phyloP scores from a whole-genome alignment of 352 stramenopile genomes.

The Phytophthora sansomeana region DNA sequence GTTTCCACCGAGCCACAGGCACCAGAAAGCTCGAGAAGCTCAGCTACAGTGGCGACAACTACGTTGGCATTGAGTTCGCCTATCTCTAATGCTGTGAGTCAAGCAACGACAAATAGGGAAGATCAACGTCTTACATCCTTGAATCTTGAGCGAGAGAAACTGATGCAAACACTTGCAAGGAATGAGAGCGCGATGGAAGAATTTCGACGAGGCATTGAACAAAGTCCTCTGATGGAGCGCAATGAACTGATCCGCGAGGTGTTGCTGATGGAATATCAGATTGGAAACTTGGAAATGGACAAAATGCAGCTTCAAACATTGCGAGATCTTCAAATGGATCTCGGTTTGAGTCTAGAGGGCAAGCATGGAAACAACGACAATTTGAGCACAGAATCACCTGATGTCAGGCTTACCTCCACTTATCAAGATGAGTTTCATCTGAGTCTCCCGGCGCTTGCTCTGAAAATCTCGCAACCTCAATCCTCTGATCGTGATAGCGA shows the following conservation, averaged over 20 bases:
- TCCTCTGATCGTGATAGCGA: constrained; percentile 13
- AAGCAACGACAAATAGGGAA: constrained; percentile 9
- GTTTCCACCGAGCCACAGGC: not conserved
- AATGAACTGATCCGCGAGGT: constrained; percentile 70
- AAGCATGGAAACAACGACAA: constrained; percentile 39
- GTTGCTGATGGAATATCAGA: constrained; percentile 86
- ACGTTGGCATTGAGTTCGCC: not conserved
- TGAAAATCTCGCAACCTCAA: constrained; percentile 10
- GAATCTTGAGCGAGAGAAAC: constrained; percentile 15
- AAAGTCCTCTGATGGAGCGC: constrained; percentile 46
- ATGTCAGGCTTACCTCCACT: constrained; percentile 5
- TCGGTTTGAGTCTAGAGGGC: constrained; percentile 4
- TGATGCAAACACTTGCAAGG: constrained; percentile 39
- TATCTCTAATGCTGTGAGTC: not conserved
- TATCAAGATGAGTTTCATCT: constrained; percentile 17
- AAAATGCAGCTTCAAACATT: constrained; percentile 89
- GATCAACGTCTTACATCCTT: constrained; percentile 20
- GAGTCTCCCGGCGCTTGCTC: constrained; percentile 12
- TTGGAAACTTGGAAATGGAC: constrained; percentile 91
- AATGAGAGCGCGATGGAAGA: constrained; percentile 66
- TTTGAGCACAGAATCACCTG: constrained; percentile 8
- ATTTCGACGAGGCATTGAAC: constrained; percentile 60
- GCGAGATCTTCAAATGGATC: constrained; percentile 26
- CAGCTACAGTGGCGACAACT: not conserved
- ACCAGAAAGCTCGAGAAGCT: constrained; percentile 4